These are phyloP conservation scores for Alternaria triticina DNA, from an alignment of 2,329 filamentous ascomycete species.

Conservation along the genomic window DNA sequence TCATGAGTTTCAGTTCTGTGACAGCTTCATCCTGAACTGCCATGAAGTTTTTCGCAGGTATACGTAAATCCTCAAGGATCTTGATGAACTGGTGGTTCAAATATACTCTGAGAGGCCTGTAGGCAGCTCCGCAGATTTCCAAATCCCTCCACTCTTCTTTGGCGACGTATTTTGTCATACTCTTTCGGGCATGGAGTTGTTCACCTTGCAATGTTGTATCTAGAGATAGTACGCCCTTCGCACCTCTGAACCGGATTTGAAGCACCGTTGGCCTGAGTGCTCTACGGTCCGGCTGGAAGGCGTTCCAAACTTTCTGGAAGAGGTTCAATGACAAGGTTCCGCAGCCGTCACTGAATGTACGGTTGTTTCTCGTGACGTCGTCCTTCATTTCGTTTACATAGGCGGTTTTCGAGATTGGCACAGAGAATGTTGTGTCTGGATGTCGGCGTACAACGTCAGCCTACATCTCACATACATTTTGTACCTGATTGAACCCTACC, in stretches of 20 bases:
- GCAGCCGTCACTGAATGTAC: conserved; percentile 80
- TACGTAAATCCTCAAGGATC: conserved; percentile 79
- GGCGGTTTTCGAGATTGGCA: conserved; percentile 62
- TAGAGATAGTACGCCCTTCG: conserved; percentile 68
- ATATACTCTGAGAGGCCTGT: conserved; percentile 70
- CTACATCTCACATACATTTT: not conserved
- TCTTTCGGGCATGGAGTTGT: conserved; percentile 67
- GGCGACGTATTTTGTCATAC: conserved; percentile 78
- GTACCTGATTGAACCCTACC: not conserved
- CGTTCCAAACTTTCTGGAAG: conserved; percentile 65
- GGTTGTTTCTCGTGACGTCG: conserved; percentile 62
- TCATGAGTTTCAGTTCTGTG: conserved; percentile 64
- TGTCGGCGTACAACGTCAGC: not conserved
- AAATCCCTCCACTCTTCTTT: conserved; percentile 60
- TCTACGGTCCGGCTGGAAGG: conserved; percentile 55
- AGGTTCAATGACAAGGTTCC: conserved; percentile 72
- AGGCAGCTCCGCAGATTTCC: conserved; percentile 74
- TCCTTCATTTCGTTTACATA: conserved; percentile 46
- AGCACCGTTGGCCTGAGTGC: conserved; percentile 52
- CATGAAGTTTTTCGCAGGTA: conserved; percentile 65
- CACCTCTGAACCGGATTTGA: conserved; percentile 76
- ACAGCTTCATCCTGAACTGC: conserved; percentile 69
- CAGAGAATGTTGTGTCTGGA: conserved; percentile 72
- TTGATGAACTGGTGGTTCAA: conserved; percentile 85
- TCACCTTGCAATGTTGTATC: conserved; percentile 66